Conservation (phyloP, 345 rosid genomes). For the Bruguiera parviflora region DNA sequence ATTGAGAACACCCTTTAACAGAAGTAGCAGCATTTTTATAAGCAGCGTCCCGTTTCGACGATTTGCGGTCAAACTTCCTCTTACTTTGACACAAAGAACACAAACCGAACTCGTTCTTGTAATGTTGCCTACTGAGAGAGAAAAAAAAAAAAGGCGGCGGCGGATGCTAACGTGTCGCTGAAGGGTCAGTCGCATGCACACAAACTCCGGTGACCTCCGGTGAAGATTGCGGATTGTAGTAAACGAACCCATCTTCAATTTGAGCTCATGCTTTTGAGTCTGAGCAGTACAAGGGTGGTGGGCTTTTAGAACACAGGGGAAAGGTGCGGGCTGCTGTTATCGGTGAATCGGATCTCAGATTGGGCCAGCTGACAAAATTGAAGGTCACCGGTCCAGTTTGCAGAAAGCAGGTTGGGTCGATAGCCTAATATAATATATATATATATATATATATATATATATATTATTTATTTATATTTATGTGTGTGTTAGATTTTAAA, state of each 20-base stretch:
- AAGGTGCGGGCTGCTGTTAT: too few species aligned
- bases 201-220: slow-evolving; percentile 39
- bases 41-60: slow-evolving; percentile 32
- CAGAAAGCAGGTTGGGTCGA: too few species aligned
- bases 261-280: background rate
- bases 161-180: slow-evolving; percentile 40
- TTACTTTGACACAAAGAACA: slow-evolving; percentile 21
- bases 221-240: slow-evolving; percentile 42
- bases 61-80: slow-evolving; percentile 32
- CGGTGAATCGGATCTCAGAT: too few species aligned
- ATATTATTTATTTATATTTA: too few species aligned
- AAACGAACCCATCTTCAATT: slow-evolving; percentile 24
- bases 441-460: too few species aligned
- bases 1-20: slow-evolving; percentile 40
- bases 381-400: too few species aligned
- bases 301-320: too few species aligned
- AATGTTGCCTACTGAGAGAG: slow-evolving; percentile 12
- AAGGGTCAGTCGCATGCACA: slow-evolving; percentile 29
- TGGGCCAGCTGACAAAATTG: too few species aligned
- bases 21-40: slow-evolving; percentile 30
- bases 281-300: too few species aligned
- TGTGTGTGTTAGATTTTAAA: too few species aligned
- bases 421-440: too few species aligned
- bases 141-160: background rate
- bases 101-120: slow-evolving; percentile 3